Evolutionary conservation across 176 grass and related monocot species (phyloP), one percentile per base, ranked within the genome.

Genomic region (Oryza nivara): DNA sequence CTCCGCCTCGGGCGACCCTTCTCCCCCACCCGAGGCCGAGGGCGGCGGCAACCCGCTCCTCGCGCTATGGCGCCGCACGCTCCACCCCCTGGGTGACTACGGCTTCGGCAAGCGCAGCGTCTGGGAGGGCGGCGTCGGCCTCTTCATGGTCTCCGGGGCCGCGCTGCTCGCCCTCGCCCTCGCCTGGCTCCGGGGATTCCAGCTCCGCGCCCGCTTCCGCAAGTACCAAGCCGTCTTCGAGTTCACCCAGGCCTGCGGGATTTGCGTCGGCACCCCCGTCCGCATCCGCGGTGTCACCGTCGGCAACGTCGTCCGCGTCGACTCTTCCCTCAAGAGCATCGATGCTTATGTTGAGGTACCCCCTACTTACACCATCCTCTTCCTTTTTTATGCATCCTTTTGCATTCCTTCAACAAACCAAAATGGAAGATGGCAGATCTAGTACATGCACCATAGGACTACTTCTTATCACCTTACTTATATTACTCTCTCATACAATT

Each of bases 71-170:
- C 84, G 72, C 68, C 88, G 82, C 80, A 96, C 97, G 35, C 69
- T 99, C 45, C 91, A 92, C 56, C 97, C 93, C 14, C 88, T 96
- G 0, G 86, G 96, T 6, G 97, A 99, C 69, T 96, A 86, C 48
- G 97, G 97, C 20, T 99, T 96, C 51, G 97, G 97, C 51, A 83
- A 56, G n/a, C 85, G 86, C 78, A 96, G 93, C 82, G 89, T 99
- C 72, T 99, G 93, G 97, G 97, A 99, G 80, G 97, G 97, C 71
- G 97, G 97, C 40, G 93, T 99, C 40, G 97, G 96, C 71, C 83
- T 99, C 73, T 96, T 99, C 90, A 92, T 99, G 90, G 93, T 99
- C 74, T 94, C 97, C 25, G 97, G 93, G 12, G 93, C 90, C 0
- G 91, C 68, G 17, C 65, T 99, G 22, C 82, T 99, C 11, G 97